These are phyloP conservation scores for Diaporthe caulivora DNA, from an alignment of 2,329 filamentous ascomycete genomes.

Conservation along the genomic window DNA sequence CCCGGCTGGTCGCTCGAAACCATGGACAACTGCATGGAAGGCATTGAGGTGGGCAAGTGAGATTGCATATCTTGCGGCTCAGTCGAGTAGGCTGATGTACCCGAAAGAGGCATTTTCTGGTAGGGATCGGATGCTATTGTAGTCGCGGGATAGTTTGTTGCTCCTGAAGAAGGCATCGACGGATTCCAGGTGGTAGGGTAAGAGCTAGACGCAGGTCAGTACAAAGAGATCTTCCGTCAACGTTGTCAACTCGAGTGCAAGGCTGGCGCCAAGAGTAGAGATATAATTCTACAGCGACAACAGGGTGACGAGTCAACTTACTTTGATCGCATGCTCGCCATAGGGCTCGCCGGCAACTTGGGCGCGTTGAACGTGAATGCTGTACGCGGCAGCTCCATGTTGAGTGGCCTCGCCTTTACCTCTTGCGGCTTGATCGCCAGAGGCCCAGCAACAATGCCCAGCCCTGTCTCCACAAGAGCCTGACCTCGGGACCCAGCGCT, in stretches of 20 bases:
- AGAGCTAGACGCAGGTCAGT: conserved; percentile 55
- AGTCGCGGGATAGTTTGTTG: conserved; percentile 62
- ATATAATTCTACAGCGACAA: neutral
- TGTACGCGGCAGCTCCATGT: conserved; percentile 67
- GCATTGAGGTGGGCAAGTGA: conserved; percentile 65
- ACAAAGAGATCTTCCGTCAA: conserved; percentile 43
- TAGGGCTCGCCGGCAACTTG: conserved; percentile 66
- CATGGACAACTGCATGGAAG: conserved; percentile 65
- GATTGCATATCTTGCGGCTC: conserved; percentile 68
- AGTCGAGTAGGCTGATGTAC: conserved; percentile 59
- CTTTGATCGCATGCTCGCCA: conserved; percentile 68
- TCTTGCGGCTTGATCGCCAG: conserved; percentile 68
- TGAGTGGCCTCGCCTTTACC: conserved; percentile 62
- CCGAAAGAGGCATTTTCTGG: conserved; percentile 65
- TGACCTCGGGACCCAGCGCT: conserved; percentile 85
- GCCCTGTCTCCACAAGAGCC: conserved; percentile 73
- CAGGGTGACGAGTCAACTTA: conserved; percentile 54
- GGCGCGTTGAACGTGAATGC: conserved; percentile 70
- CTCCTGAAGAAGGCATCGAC: conserved; percentile 61
- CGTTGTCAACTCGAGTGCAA: neutral
- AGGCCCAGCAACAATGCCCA: conserved; percentile 71
- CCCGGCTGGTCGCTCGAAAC: conserved; percentile 61
- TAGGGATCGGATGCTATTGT: conserved; percentile 65
- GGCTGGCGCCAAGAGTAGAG: neutral
- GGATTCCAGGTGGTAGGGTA: conserved; percentile 69